Percentiles rank a stretch among this genome's conserved stretches.
Evolutionary conservation across 202 grass and related monocot genomes (phyloP).

Genomic region (Zizania palustris): DNA sequence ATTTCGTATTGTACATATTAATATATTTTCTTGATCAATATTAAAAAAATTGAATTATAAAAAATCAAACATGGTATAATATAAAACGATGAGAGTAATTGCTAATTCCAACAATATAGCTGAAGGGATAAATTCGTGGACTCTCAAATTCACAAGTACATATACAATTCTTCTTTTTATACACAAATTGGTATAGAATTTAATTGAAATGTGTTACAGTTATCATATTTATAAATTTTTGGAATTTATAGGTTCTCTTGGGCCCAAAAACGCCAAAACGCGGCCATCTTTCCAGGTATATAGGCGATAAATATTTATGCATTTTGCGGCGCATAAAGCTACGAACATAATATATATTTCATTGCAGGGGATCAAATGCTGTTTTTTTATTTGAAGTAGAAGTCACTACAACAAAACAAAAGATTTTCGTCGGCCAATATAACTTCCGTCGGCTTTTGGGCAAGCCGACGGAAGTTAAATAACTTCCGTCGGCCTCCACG

Average conservation of each 20-base stretch:
- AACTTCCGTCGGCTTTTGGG: too few species aligned
- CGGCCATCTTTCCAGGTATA: slow-evolving; percentile 44
- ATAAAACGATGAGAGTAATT: not conserved
- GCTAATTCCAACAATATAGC: not conserved
- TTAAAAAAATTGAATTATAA: too few species aligned
- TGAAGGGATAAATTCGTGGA: not conserved
- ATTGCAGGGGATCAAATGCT: slow-evolving; percentile 74
- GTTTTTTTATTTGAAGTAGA: too few species aligned
- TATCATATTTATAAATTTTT: not conserved
- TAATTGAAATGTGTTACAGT: not conserved
- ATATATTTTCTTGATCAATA: too few species aligned
- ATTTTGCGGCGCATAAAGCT: not conserved
- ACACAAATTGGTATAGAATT: not conserved
- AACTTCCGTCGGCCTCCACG: too few species aligned
- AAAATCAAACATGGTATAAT: too few species aligned
- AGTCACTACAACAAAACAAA: too few species aligned
- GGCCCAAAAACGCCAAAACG: slow-evolving; percentile 50
- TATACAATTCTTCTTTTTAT: not conserved
- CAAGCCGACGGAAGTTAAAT: too few species aligned
- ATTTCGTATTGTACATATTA: too few species aligned
- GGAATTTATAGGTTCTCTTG: slow-evolving; percentile 47
- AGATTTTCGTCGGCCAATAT: too few species aligned
- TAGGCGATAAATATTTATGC: not conserved
- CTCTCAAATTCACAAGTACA: not conserved
- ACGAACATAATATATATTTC: not conserved